Percentiles rank a stretch among this genome's conserved stretches.
Conservation (phyloP, 257 asterid genomes). For the Solanum virginianum region DNA sequence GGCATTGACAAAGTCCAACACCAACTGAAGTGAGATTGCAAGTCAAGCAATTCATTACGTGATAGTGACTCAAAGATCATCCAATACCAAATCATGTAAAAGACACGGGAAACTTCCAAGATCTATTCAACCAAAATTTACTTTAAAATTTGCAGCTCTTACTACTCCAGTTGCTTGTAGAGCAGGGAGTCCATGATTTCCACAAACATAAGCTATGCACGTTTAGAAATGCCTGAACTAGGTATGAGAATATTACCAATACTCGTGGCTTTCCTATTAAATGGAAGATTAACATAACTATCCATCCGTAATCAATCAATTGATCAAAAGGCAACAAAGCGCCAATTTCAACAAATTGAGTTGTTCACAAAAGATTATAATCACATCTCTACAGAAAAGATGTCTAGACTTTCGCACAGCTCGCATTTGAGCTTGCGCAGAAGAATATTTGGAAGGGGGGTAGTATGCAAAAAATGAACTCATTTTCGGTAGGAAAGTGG, state of each 20-base stretch:
- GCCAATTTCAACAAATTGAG: neutral
- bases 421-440: neutral
- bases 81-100: neutral
- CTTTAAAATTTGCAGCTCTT: neutral
- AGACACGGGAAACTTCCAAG: neutral
- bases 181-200: neutral
- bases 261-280: no score
- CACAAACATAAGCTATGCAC: neutral
- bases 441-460: neutral
- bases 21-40: neutral
- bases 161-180: neutral
- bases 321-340: neutral
- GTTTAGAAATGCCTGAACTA: no score
- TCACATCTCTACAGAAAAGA: neutral
- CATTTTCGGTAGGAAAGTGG: neutral
- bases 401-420: neutral
- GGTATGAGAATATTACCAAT: no score
- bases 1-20: neutral
- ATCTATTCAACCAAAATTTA: neutral
- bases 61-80: constrained; percentile 1
- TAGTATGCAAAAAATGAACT: neutral
- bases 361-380: neutral
- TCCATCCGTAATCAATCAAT: no score
- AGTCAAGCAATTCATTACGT: neutral
- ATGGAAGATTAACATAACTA: no score